A percentile compares a stretch with the other conserved stretches of the same genome.
Evolutionary conservation across 495 filamentous ascomycete species (phyloP).

Genomic region (Penicillium taxi): DNA sequence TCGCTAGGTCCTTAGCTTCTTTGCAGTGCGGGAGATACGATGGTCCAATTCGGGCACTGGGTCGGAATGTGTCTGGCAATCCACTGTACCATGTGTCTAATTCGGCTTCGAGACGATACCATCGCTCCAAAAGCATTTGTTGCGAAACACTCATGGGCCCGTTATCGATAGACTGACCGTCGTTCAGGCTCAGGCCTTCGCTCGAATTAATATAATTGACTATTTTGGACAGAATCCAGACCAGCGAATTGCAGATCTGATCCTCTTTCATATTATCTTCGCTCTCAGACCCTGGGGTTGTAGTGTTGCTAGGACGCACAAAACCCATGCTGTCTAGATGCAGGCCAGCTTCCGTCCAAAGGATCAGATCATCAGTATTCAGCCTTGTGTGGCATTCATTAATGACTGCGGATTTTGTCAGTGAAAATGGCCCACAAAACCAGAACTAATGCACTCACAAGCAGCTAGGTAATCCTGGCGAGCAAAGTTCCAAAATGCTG

Average conservation of each 20-base stretch:
- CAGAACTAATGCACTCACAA: conserved; percentile 36
- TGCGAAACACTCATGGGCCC: conserved; percentile 44
- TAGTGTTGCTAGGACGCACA: conserved; percentile 45
- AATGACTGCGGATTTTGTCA: conserved; percentile 39
- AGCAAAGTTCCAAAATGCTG: conserved; percentile 61
- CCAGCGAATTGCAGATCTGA: conserved; percentile 51
- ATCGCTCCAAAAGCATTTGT: conserved; percentile 47
- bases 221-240: conserved; percentile 57
- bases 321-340: conserved; percentile 49
- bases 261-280: conserved; percentile 51
- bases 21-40: conserved; percentile 13
- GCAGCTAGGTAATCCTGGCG: conserved; percentile 57
- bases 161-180: conserved; percentile 22
- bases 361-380: conserved; percentile 50
- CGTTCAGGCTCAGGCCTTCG: conserved; percentile 35
- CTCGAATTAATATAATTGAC: conserved; percentile 53
- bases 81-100: conserved; percentile 53
- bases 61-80: conserved; percentile 49
- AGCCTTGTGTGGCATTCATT: conserved; percentile 53
- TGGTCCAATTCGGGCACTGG: conserved; percentile 38
- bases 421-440: background rate
- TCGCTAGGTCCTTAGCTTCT: conserved; percentile 23
- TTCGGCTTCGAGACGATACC: conserved; percentile 47
- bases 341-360: conserved; percentile 57
- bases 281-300: conserved; percentile 36